phyloP scores from a whole-genome alignment of 2,329 filamentous ascomycete species.

The Hymenotorrendiella dingleyae region DNA sequence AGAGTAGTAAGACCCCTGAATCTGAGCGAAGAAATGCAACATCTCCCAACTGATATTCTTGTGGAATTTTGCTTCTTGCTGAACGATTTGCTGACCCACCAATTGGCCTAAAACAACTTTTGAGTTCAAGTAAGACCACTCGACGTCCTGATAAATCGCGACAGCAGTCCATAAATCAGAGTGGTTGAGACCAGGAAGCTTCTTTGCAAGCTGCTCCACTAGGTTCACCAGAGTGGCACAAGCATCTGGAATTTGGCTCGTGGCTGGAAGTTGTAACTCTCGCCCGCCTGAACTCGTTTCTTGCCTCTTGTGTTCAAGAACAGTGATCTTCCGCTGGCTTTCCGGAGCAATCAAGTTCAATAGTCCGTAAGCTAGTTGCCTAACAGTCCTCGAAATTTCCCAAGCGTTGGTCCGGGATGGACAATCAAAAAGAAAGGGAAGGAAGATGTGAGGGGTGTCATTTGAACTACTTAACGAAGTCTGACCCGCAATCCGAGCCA shows the following conservation, averaged over 20 bases:
- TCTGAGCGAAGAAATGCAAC: constrained; percentile 28
- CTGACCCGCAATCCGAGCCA: constrained; percentile 22
- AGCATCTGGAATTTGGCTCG: constrained; percentile 19
- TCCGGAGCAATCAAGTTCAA: constrained; percentile 35
- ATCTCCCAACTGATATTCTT: constrained; percentile 26
- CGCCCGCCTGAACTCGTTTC: constrained; percentile 21
- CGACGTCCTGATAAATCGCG: constrained; percentile 26
- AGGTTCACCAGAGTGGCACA: constrained; percentile 17
- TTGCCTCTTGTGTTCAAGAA: constrained; percentile 29
- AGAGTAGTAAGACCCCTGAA: constrained; percentile 30
- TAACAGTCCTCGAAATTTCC: constrained; percentile 44
- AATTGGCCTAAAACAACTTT: constrained; percentile 18
- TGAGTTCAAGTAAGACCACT: constrained; percentile 20
- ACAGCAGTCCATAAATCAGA: constrained; percentile 23
- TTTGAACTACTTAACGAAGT: constrained; percentile 20
- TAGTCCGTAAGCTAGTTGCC: constrained; percentile 50
- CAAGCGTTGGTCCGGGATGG: constrained; percentile 50
- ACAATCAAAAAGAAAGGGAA: constrained; percentile 58
- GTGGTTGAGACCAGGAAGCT: constrained; percentile 11
- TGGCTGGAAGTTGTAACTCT: constrained; percentile 23
- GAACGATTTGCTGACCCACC: constrained; percentile 10
- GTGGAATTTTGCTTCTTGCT: background rate
- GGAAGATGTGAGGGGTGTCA: constrained; percentile 44
- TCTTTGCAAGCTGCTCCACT: constrained; percentile 12
- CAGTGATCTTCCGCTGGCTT: constrained; percentile 13